These are phyloP conservation scores for Crithidia bombi DNA, from an alignment of 208 protist genomes.

Conservation along the genomic window DNA sequence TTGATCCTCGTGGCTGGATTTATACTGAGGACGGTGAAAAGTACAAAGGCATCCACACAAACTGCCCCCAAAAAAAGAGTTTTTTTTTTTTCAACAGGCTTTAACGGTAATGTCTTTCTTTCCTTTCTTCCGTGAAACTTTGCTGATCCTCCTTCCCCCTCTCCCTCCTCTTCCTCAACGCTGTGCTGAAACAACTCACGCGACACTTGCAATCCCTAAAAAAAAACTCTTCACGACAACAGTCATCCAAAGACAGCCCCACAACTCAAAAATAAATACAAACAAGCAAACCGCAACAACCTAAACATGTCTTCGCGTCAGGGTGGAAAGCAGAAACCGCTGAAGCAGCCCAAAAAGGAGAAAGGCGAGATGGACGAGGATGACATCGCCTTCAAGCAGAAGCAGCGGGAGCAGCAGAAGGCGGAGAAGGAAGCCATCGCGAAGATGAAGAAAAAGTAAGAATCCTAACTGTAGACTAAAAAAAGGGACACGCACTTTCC, in stretches of 20 bases:
- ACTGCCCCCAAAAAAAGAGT: too few relatives aligned
- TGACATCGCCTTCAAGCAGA: conserved; percentile 78
- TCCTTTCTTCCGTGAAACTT: conserved; percentile 10
- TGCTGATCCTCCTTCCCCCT: too few relatives aligned
- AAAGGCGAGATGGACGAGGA: conserved; percentile 67
- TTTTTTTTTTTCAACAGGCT: neutral
- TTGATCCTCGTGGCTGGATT: too few relatives aligned
- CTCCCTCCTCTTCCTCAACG: neutral
- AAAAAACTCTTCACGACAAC: too few relatives aligned
- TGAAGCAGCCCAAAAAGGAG: conserved; percentile 90
- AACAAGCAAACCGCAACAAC: conserved; percentile 1
- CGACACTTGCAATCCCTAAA: too few relatives aligned
- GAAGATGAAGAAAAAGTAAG: conserved; percentile 84
- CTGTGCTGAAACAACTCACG: too few relatives aligned
- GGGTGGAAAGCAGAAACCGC: conserved; percentile 90
- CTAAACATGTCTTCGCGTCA: conserved; percentile 81
- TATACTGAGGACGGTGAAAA: too few relatives aligned
- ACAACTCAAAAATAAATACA: conserved; percentile 23
- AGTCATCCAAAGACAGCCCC: conserved; percentile 4
- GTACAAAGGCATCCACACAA: too few relatives aligned
- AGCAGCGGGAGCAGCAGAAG: conserved; percentile 84
- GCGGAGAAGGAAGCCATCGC: conserved; percentile 89
- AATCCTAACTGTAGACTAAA: neutral
- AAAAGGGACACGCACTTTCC: conserved; percentile 2
- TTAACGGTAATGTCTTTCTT: conserved; percentile 3